Evolutionary conservation across 2,329 filamentous ascomycete genomes (phyloP), one percentile per base, ranked within the genome.

Genomic region (Arachnopeziza araneosa): DNA sequence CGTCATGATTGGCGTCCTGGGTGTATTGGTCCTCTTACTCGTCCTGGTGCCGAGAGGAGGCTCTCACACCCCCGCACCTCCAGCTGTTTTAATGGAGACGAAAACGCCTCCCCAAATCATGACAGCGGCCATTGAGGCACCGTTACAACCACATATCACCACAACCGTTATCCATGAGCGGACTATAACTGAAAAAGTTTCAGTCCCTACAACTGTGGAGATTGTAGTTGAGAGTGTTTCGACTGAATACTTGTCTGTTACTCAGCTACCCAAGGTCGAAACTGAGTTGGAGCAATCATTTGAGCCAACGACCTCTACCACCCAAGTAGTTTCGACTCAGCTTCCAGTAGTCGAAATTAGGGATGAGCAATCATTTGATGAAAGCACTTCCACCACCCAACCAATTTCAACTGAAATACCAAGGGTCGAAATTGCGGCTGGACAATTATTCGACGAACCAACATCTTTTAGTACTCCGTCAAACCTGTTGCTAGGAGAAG

Each of bases 1-100:
- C 59, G 69, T 86, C 10, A 73, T 78, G n/a, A 86, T 87, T 24
- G 74, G 77, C 5, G 67, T 82, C 0, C 73, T 88, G 55, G 79
- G 80, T 58, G 60, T 82, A 1, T 69, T 87, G n/a, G 77, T 85
- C 1, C 65, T 85, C 17, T 58, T 83, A 26, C 74, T 86, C 10
- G 80, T 81, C 1, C n/a, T 72, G 6, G 64, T 61, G 32, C 63
- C 69, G 17, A 32, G 17, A 54, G 17, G 52, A 21, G n/a, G 24
- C 36, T 17, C 36, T 44, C 36, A 30, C 9, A 30, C 9, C 26
- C 26, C 26, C 5, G 26, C 26, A 30, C 26, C 26, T 5, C 26
- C 36, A 14, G 17, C 36, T 44, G 17, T 19, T 19, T 17, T 44
- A 17, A 44, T 44, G 36, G 36, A 44, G 17, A 44, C 17, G 4